Evolutionary conservation across 2,329 filamentous ascomycete species (phyloP).

Genomic region (Calonectria hawksworthii): DNA sequence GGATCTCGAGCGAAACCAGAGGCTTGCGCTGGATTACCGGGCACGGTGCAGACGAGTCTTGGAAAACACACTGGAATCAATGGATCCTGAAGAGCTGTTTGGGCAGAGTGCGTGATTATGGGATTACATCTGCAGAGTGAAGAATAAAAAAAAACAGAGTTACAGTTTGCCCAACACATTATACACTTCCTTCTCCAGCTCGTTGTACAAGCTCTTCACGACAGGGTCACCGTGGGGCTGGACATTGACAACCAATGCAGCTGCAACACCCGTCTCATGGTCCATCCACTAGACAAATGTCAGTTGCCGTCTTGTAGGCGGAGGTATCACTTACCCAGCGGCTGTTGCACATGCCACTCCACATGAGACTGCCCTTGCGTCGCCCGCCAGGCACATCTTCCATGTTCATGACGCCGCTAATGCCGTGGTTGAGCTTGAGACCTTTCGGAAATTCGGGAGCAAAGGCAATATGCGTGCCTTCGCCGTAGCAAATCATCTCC

Average conservation of each 20-base stretch:
- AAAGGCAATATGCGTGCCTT: slow-evolving; percentile 42
- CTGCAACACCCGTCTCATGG: slow-evolving; percentile 55
- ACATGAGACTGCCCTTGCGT: slow-evolving; percentile 58
- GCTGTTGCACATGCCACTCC: slow-evolving; percentile 58
- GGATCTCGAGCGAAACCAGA: slow-evolving; percentile 60
- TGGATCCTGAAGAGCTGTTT: slow-evolving; percentile 50
- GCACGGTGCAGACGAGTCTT: slow-evolving; percentile 63
- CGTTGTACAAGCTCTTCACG: slow-evolving; percentile 53
- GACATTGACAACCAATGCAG: slow-evolving; percentile 55
- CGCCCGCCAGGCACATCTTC: slow-evolving; percentile 56
- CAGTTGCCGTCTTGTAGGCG: not conserved
- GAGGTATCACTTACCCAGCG: slow-evolving; percentile 55
- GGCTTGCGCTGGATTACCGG: slow-evolving; percentile 64
- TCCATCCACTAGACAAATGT: slow-evolving; percentile 52
- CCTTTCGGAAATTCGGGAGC: slow-evolving; percentile 54
- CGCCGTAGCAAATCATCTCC: slow-evolving; percentile 36
- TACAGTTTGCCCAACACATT: slow-evolving; percentile 31
- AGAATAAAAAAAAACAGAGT: not conserved
- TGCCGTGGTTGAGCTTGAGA: slow-evolving; percentile 53
- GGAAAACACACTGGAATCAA: slow-evolving; percentile 58
- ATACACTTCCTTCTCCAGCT: slow-evolving; percentile 58
- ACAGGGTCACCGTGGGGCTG: slow-evolving; percentile 55
- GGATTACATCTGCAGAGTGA: not conserved
- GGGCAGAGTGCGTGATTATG: slow-evolving; percentile 33
- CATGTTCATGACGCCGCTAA: slow-evolving; percentile 57